phyloP scores from a whole-genome alignment of 1,139 yeast genomes.

The Zygotorulaspora mrakii region DNA sequence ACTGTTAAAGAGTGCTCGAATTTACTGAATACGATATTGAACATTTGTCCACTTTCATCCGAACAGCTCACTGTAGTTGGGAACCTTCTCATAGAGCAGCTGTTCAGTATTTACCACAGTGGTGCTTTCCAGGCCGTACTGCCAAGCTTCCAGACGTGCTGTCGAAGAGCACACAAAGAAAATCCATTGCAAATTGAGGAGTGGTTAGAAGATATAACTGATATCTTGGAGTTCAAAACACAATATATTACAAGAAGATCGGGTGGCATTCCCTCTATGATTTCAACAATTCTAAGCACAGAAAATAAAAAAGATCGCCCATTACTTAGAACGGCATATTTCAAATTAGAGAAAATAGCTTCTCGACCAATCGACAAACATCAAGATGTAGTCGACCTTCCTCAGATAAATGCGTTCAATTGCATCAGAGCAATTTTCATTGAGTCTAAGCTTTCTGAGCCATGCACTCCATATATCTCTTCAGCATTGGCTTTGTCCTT shows the following conservation, averaged over 20 bases:
- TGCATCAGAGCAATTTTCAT: conserved; percentile 70
- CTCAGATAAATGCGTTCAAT: conserved; percentile 92
- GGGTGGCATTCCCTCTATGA: conserved; percentile 81
- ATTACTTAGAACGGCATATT: conserved; percentile 49
- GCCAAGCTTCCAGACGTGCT: conserved; percentile 68
- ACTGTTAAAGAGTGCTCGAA: conserved; percentile 72
- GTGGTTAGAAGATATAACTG: conserved; percentile 58
- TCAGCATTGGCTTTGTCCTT: conserved; percentile 59
- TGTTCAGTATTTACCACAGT: conserved; percentile 73
- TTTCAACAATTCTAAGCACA: conserved; percentile 68
- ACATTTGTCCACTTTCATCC: conserved; percentile 26
- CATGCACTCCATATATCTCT: conserved; percentile 52
- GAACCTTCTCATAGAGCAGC: conserved; percentile 56
- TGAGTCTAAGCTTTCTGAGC: conserved; percentile 59
- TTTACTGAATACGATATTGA: conserved; percentile 45
- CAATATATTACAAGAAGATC: conserved; percentile 82
- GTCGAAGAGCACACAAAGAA: conserved; percentile 46
- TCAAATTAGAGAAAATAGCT: conserved; percentile 52
- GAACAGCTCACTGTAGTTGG: conserved; percentile 43
- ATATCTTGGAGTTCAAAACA: conserved; percentile 51
- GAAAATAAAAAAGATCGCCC: conserved; percentile 40
- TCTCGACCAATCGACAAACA: conserved; percentile 44
- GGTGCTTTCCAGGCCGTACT: conserved; percentile 89
- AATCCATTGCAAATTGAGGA: conserved; percentile 41
- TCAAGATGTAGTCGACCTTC: conserved; percentile 62